Base-by-base conservation (phyloP, 768 basidiomycete species). In the Boletus vinaceobasis region DNA sequence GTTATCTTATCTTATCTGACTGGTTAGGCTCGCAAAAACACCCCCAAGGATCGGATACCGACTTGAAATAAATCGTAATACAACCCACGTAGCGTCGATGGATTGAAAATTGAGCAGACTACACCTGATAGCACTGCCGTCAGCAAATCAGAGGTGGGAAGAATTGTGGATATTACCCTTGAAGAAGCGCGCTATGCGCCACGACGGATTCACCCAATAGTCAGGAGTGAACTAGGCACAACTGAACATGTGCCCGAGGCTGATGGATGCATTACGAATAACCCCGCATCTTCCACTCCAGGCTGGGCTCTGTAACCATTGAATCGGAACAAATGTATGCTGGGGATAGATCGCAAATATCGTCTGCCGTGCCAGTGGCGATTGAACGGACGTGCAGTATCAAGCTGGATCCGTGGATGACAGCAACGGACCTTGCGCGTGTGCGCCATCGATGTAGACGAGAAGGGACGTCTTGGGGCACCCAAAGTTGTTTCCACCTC, bases 1-100 rank as follows among this genome's bases (percentile, higher is more conserved):
- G 35, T n/a, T 40, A 62, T 57, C 56, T 65, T 55, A 66, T 68
- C 66, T 63, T 59, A 68, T 68, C 66, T 46, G 27, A 13, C 11
- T 19, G 2, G 43, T 48, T 7, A 37, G 38, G 23, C 27, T 19
- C 32, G 1, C 17, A 14, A 33, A 33, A 47, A 40, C 6, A 33
- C 31, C 7, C 23, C 14, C 9, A 38, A 38, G n/a, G 7, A 14
- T 43, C 29, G 15, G 8, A 29, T 7, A 45, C 26, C 32, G 35
- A 31, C 6, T 14, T 14, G 17, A 23, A 21, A 36, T 21, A 15
- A 14, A 38, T 19, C 9, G 1, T 32, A 29, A 37, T 38, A 14
- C 19, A 11, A 45, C 10, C 17, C 13, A 32, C 15, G 35, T n/a
- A n/a, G 32, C 11, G 23, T 39, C 1, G 17, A 33, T 27, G 15